Conservation (phyloP, 768 basidiomycete species). For the Serendipita sp. region DNA sequence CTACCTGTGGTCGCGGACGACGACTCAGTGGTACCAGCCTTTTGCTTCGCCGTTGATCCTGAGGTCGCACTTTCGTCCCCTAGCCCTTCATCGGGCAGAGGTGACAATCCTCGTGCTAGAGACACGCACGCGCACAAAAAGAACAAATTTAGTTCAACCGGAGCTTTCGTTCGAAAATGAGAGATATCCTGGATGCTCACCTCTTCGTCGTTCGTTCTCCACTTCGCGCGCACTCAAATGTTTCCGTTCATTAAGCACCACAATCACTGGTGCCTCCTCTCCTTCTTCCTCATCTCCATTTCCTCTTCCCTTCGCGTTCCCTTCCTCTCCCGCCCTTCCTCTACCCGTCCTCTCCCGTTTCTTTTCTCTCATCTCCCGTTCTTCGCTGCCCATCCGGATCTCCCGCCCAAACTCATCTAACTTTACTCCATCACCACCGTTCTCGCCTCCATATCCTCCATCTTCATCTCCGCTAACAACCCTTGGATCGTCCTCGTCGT, state of each 20-base stretch:
- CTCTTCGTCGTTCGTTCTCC: constrained; percentile 59
- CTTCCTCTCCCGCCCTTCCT: neutral
- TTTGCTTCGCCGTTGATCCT: neutral
- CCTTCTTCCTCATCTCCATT: constrained; percentile 52
- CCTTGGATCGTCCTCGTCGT: neutral
- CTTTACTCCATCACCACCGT: neutral
- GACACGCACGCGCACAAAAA: neutral
- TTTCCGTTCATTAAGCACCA: constrained; percentile 77
- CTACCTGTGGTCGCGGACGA: neutral
- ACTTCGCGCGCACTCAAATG: constrained; percentile 68
- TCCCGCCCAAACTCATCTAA: constrained; percentile 5
- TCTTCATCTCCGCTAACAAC: neutral
- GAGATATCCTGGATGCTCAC: no score
- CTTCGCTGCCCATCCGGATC: neutral
- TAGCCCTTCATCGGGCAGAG: neutral
- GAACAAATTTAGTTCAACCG: neutral
- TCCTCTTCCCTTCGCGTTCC: no score
- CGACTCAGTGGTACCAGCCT: neutral
- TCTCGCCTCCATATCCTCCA: neutral
- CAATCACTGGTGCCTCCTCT: constrained; percentile 79
- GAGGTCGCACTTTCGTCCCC: neutral
- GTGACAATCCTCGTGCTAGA: neutral
- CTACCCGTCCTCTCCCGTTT: neutral
- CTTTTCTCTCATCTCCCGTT: neutral
- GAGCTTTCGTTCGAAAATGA: neutral